Evolutionary conservation across 2,329 filamentous ascomycete genomes (phyloP).

Genomic region (Aspergillus sp.): DNA sequence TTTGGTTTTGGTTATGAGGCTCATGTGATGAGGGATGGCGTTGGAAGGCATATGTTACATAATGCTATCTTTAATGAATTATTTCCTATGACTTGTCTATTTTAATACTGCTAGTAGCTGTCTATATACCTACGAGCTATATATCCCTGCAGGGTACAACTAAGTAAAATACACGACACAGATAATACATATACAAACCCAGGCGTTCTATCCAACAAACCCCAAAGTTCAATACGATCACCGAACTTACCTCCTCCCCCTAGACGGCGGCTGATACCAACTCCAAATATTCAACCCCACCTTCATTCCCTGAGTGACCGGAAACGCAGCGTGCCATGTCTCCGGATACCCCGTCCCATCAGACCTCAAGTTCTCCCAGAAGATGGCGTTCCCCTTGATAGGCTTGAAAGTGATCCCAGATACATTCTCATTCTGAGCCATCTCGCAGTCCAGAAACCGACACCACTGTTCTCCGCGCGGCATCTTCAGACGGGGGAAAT

Average conservation of each 20-base stretch:
- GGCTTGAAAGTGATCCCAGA: conserved; percentile 59
- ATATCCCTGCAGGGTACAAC: neutral
- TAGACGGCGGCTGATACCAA: conserved; percentile 54
- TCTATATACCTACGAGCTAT: neutral
- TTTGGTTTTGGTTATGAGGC: neutral
- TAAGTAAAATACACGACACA: neutral
- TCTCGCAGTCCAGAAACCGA: conserved; percentile 53
- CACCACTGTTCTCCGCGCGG: conserved; percentile 55
- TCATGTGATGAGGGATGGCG: neutral
- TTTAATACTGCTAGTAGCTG: neutral
- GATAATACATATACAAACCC: neutral
- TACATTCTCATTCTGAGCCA: conserved; percentile 34
- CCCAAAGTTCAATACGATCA: neutral
- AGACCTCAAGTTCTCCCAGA: conserved; percentile 61
- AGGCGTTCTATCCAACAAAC: too few relatives aligned
- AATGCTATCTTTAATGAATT: neutral
- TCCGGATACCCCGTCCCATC: conserved; percentile 60
- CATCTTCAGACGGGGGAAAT: conserved; percentile 57
- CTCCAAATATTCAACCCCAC: conserved; percentile 67
- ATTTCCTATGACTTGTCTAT: neutral
- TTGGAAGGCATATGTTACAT: neutral
- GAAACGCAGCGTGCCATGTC: conserved; percentile 63
- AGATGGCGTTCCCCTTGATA: conserved; percentile 60
- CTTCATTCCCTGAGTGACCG: conserved; percentile 58
- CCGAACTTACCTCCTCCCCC: conserved; percentile 11